Percentiles rank a stretch among this genome's conserved stretches.
Evolutionary conservation across 2,329 filamentous ascomycete species (phyloP).

Genomic region (Verticillium tricorpus): DNA sequence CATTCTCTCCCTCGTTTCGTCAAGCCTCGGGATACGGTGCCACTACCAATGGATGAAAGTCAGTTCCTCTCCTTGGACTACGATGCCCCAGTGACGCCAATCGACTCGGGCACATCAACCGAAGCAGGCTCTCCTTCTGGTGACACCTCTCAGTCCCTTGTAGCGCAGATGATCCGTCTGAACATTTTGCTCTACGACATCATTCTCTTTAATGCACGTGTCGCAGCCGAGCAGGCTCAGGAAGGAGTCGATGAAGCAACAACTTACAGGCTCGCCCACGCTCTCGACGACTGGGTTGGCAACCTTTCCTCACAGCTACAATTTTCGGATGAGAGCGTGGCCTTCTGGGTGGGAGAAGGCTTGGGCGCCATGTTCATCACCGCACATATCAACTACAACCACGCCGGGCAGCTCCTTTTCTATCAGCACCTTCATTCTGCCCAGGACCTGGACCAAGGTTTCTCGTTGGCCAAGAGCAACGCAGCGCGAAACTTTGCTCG

Average conservation of each 20-base stretch:
- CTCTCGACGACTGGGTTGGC: constrained; percentile 29
- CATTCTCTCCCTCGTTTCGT: constrained; percentile 16
- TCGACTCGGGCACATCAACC: neutral
- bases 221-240: constrained; percentile 18
- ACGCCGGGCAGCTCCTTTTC: constrained; percentile 39
- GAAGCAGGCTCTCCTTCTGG: neutral
- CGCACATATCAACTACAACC: constrained; percentile 40
- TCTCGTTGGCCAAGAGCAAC: neutral
- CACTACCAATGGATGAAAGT: constrained; percentile 31
- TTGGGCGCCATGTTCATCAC: constrained; percentile 37
- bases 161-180: constrained; percentile 22
- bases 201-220: constrained; percentile 30
- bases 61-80: constrained; percentile 20
- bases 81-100: neutral
- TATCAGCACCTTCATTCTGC: constrained; percentile 35
- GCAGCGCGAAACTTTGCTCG: constrained; percentile 27
- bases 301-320: constrained; percentile 27
- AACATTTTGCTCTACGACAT: constrained; percentile 30
- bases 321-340: constrained; percentile 33
- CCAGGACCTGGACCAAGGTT: constrained; percentile 2
- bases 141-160: constrained; percentile 15
- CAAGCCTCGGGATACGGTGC: constrained; percentile 16
- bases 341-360: constrained; percentile 26
- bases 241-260: constrained; percentile 17
- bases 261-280: constrained; percentile 19